Base-by-base conservation (phyloP, 164 flowering plant species). In the Litsea cubeba region DNA sequence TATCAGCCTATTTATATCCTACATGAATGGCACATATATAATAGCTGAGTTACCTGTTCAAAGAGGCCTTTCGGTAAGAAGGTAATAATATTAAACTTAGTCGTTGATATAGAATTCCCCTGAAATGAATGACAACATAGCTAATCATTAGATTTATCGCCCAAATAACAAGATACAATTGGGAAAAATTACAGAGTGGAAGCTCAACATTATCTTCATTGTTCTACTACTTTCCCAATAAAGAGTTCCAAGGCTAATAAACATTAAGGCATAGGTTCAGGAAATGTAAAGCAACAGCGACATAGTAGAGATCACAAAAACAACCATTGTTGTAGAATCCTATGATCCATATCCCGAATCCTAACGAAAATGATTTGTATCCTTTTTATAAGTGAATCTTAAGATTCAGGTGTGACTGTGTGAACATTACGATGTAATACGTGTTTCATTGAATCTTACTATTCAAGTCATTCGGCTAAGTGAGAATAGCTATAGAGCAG, bases 101-200 rank as follows among this genome's bases (percentile, higher is more conserved):
- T 95, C 4, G 99, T 95, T 68, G 99, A 93, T 77, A 95, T 86
- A 49, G 93, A 88, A 82, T 95, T 95, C 24, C 93, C 97, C 98
- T 94, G 91, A 70, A 80, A 82, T 64, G 32, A 50, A 50, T 3
- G 20, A 70, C 18, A 50, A 10, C 15, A 32, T 1, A 26, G 66
- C 17, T 63, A 63, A 63, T 1, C 22, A 65, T 3, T 65, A 35
- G 15, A 54, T 54, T 20, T 14, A 54, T 54, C 0, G 12, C n/a
- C 60, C 18, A 14, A 17, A 54, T 1, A 28, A 65, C 40, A 30
- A 65, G 60, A 54, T 20, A 54, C n/a, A 15, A 54, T 3, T 14
- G 20, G n/a, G n/a, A 54, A 54, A 54, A 54, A 54, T 15, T 15
- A 54, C 60, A 65, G 69, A 35, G 40, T 12, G 2, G 28, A 5